Percentiles rank a stretch among this genome's conserved stretches.
Conservation (phyloP, 345 rosid genomes). For the Hirschfeldia incana region DNA sequence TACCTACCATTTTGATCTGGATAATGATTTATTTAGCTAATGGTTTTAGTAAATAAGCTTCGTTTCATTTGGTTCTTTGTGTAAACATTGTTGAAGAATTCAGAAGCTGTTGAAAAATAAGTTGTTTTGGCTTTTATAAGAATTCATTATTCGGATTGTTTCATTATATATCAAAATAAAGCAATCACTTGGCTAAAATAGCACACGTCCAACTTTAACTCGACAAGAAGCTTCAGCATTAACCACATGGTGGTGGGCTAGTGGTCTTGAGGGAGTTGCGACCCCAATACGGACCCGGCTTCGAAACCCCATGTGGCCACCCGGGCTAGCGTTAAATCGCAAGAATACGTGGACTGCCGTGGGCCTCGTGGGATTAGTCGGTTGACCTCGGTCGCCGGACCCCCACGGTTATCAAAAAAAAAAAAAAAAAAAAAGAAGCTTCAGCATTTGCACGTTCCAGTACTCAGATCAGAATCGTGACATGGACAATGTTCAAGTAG, state of each 20-base stretch:
- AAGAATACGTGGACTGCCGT: too few species aligned
- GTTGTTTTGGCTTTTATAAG: not conserved
- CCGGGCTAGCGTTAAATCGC: too few species aligned
- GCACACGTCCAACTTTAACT: too few species aligned
- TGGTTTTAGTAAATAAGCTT: conserved; percentile 33
- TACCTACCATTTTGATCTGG: conserved; percentile 20
- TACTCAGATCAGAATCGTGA: conserved; percentile 65
- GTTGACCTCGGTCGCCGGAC: too few species aligned
- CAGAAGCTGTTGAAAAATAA: conserved; percentile 1
- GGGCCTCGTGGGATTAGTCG: too few species aligned
- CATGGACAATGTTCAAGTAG: conserved; percentile 60
- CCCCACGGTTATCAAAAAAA: too few species aligned
- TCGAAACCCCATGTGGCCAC: too few species aligned
- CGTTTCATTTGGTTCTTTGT: conserved; percentile 1
- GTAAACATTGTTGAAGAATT: conserved; percentile 6
- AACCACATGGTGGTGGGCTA: too few species aligned
- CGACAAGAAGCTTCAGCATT: conserved; percentile 46
- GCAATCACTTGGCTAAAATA: conserved; percentile 26
- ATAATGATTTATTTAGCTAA: conserved; percentile 12
- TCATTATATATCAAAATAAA: too few species aligned
- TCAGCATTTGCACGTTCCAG: conserved; percentile 89
- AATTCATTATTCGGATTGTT: conserved; percentile 9
- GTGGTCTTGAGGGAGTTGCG: too few species aligned
- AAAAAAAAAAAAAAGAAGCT: too few species aligned
- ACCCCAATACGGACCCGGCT: too few species aligned